Conservation (phyloP, 2,329 filamentous ascomycete species). For the Byssoonygena ceratinophila region DNA sequence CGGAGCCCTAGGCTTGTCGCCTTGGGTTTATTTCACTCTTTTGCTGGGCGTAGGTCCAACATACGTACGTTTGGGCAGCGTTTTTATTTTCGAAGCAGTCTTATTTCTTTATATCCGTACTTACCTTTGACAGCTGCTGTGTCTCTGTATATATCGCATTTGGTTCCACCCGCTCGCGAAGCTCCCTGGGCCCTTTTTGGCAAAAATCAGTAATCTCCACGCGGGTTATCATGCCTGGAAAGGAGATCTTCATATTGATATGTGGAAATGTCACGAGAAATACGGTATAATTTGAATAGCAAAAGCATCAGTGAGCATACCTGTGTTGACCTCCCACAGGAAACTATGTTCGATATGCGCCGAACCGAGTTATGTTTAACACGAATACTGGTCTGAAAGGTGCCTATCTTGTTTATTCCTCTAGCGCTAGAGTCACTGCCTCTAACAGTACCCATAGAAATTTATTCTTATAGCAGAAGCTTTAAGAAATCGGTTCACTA, state of each 20-base stretch:
- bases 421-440: too few species aligned
- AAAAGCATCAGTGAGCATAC: not conserved
- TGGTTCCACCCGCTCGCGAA: constrained; percentile 16
- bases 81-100: too few species aligned
- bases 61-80: too few species aligned
- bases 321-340: constrained; percentile 4
- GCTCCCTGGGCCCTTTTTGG: constrained; percentile 17
- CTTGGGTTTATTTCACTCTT: too few species aligned
- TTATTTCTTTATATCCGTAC: too few species aligned
- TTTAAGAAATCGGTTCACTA: constrained; percentile 28
- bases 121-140: too few species aligned
- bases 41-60: too few species aligned
- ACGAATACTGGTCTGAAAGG: constrained; percentile 45
- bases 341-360: constrained; percentile 65
- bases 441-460: constrained; percentile 25
- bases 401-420: constrained; percentile 38
- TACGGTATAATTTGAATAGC: constrained; percentile 26
- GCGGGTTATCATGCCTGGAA: constrained; percentile 7
- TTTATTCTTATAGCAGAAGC: constrained; percentile 19
- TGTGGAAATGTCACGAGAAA: constrained; percentile 15
- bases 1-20: too few species aligned
- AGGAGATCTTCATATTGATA: constrained; percentile 15
- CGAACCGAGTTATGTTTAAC: constrained; percentile 69
- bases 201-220: constrained; percentile 13
- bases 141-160: too few species aligned